Evolutionary conservation across 495 filamentous ascomycete genomes (phyloP).

Genomic region (Hypoxylon intermedium): DNA sequence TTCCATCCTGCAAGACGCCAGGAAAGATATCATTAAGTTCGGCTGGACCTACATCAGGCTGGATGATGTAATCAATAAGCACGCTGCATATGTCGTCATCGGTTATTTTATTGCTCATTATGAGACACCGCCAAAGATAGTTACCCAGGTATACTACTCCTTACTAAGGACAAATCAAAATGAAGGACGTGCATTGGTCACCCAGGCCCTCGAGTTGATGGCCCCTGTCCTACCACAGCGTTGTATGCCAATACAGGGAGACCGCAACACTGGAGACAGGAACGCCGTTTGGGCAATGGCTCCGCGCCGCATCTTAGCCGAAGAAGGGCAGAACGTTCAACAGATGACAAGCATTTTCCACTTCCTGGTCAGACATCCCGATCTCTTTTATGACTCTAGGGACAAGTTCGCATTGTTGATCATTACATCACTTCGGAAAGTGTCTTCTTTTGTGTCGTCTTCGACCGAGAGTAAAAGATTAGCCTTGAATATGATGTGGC

Average conservation of each 20-base stretch:
- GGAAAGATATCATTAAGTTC: conserved; percentile 99
- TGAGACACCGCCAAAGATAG: conserved; percentile 95
- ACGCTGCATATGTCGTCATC: conserved; percentile 95
- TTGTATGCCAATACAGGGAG: conserved; percentile 47
- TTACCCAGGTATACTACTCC: conserved; percentile 89
- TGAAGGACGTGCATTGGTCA: conserved; percentile 90
- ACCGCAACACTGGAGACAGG: conserved; percentile 47
- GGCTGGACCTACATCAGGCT: conserved; percentile 98
- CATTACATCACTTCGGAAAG: conserved; percentile 85
- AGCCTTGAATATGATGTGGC: conserved; percentile 83
- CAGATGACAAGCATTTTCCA: conserved; percentile 98
- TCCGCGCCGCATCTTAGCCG: conserved; percentile 86
- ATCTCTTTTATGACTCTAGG: conserved; percentile 92
- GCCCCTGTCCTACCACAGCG: conserved; percentile 91
- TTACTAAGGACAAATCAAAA: conserved; percentile 91
- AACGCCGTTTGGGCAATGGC: conserved; percentile 83
- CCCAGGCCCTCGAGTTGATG: conserved; percentile 91
- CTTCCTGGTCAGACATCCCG: conserved; percentile 89
- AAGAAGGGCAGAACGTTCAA: conserved; percentile 95
- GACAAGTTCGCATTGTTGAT: conserved; percentile 90
- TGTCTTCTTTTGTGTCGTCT: conserved; percentile 80
- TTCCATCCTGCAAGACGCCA: conserved; percentile 80
- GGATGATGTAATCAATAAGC: conserved; percentile 98
- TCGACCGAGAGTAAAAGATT: conserved; percentile 94
- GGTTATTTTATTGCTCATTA: conserved; percentile 98